These are phyloP conservation scores for Zea luxurians DNA, from an alignment of 176 grass and related monocot species.

Conservation along the genomic window DNA sequence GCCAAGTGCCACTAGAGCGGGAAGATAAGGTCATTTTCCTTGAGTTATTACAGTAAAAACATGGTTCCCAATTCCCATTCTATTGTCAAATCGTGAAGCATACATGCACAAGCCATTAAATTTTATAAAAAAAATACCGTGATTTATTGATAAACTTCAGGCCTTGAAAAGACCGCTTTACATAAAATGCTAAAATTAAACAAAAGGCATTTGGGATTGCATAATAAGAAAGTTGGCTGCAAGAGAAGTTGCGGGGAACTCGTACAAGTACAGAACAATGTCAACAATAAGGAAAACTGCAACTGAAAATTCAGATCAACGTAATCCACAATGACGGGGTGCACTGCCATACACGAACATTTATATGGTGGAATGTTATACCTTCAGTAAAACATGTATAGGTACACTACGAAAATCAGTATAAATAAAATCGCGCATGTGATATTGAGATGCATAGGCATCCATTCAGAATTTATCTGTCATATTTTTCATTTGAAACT, in stretches of 20 bases:
- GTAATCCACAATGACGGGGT: not conserved
- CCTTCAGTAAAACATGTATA: not conserved
- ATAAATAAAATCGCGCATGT: slow-evolving; percentile 2
- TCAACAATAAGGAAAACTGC: not conserved
- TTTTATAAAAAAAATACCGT: not conserved
- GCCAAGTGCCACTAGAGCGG: not conserved
- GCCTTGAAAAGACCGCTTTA: not conserved
- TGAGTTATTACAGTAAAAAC: not conserved
- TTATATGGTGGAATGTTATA: not conserved
- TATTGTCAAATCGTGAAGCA: not conserved
- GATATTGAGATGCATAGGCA: slow-evolving; percentile 23
- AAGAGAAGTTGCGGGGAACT: not conserved
- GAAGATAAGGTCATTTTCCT: not conserved
- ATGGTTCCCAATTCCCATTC: not conserved
- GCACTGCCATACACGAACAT: not conserved
- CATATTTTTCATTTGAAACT: not conserved
- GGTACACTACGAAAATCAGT: not conserved
- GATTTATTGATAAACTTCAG: not conserved
- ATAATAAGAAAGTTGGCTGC: not conserved
- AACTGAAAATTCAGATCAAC: not conserved
- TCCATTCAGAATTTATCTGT: not conserved
- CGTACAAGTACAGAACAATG: not conserved
- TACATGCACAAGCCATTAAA: not conserved
- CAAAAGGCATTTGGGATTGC: not conserved
- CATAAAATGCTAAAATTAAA: not conserved